Evolutionary conservation across 2,329 filamentous ascomycete species (phyloP), one percentile per base, ranked within the genome.

Genomic region (Proliferodiscus dingleyae): DNA sequence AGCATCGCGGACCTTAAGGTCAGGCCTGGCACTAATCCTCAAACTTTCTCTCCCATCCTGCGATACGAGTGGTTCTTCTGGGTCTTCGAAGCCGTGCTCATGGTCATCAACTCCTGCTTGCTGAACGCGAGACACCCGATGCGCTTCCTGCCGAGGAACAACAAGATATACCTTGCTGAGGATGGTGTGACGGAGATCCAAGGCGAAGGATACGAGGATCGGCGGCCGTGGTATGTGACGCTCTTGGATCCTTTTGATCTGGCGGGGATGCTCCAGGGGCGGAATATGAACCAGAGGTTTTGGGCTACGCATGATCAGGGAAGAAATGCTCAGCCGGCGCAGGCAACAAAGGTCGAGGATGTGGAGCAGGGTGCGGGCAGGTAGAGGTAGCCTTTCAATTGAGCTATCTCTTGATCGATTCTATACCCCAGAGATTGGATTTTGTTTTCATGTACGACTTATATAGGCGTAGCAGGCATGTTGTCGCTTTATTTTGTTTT

Each of bases 11-110:
- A 61, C 21, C 60, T 72, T 10, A 63, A 72, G 19, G 65, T 65
- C 16, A 52, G 62, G 34, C 23, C 34, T 0, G 63, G 67, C 23
- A 18, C 45, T 2, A 58, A 67, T 28, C 61, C 63, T 3, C 53
- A 41, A 23, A 56, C 52, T 1, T 50, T 75, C 2, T 71, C 66
- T 9, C 69, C 73, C 0, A 62, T 77, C 18, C 48, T 80, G n/a
- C 68, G 74, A 18, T 74, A 78, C 52, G 77, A 81, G 59, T 76
- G 71, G 69, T 80, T 71, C 61, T 81, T 81, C 50, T 78, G 74
- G 54, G 67, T 79, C 16, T 80, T 80, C 47, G 77, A 81, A 63
- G 72, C 68, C 2, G 53, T 58, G 0, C 57, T 77, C 11, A 80
- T 80, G 77, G 53, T 78, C 1, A 32, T 54, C 37, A 80, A 80